Conservation (phyloP, 176 grass and related monocot genomes). For the Musa acuminata region DNA sequence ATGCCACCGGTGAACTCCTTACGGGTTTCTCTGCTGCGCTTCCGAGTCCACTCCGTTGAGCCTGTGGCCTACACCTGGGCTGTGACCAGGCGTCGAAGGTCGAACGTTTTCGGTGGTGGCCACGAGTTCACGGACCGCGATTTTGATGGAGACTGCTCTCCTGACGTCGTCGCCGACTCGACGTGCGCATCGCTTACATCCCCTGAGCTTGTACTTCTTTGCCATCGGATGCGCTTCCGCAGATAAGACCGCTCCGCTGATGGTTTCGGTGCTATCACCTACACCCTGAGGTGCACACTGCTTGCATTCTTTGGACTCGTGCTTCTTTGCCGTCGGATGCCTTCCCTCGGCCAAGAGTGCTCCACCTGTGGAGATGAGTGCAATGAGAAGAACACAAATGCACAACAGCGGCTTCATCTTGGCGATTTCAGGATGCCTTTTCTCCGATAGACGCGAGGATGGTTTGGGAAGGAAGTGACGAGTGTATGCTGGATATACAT, state of each 20-base stretch:
- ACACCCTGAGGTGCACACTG: neutral
- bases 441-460: no score
- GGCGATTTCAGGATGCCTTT: no score
- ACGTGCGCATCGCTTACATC: neutral
- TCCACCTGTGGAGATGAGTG: slow-evolving; percentile 2
- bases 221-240: no score
- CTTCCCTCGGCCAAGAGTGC: slow-evolving; percentile 12
- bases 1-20: no score
- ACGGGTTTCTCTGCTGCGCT: no score
- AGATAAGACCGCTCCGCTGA: neutral
- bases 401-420: neutral
- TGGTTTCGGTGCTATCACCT: slow-evolving; percentile 15
- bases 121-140: neutral
- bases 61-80: slow-evolving; percentile 52
- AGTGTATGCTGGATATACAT: no score
- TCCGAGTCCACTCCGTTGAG: neutral
- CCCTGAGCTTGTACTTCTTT: neutral
- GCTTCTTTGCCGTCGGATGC: slow-evolving; percentile 8
- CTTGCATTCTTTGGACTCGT: neutral
- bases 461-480: no score
- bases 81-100: slow-evolving; percentile 47
- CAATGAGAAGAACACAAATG: slow-evolving; percentile 9
- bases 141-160: neutral
- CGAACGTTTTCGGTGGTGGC: slow-evolving; percentile 30
- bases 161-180: slow-evolving; percentile 1